Conservation (phyloP, 1,284 basidiomycete genomes). For the Afroboletus lepidellus region DNA sequence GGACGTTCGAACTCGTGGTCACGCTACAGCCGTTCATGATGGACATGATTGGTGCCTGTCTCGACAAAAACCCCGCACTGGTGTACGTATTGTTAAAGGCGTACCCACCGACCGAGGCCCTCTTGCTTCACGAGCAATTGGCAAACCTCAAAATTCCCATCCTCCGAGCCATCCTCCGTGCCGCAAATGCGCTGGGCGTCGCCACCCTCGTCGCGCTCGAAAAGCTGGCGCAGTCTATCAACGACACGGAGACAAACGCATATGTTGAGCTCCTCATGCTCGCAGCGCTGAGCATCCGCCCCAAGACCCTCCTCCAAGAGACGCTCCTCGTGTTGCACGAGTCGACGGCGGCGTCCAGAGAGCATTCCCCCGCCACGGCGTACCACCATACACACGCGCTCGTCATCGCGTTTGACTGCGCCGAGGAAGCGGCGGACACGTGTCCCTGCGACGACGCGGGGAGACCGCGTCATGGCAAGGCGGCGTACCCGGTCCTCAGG, state of each 20-base stretch:
- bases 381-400: conserved; percentile 57
- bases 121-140: conserved; percentile 33
- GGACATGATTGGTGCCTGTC: conserved; percentile 39
- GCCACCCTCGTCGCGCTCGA: conserved; percentile 57
- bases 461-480: conserved; percentile 40
- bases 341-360: conserved; percentile 31
- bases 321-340: conserved; percentile 58
- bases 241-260: conserved; percentile 37
- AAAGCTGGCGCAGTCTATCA: conserved; percentile 46
- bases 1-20: conserved; percentile 45
- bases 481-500: conserved; percentile 40
- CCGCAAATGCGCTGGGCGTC: conserved; percentile 51
- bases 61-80: conserved; percentile 49
- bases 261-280: conserved; percentile 56
- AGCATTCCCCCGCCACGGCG: conserved; percentile 27
- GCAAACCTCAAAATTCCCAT: conserved; percentile 37
- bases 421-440: conserved; percentile 61
- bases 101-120: conserved; percentile 41
- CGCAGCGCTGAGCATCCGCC: conserved; percentile 47
- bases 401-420: conserved; percentile 56
- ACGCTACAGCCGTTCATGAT: conserved; percentile 34
- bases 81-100: conserved; percentile 51
- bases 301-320: conserved; percentile 53
- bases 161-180: conserved; percentile 48
- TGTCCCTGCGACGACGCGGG: conserved; percentile 64